Evolutionary conservation across 352 stramenopile species (phyloP).

Genomic region (Globisporangium paddicum): DNA sequence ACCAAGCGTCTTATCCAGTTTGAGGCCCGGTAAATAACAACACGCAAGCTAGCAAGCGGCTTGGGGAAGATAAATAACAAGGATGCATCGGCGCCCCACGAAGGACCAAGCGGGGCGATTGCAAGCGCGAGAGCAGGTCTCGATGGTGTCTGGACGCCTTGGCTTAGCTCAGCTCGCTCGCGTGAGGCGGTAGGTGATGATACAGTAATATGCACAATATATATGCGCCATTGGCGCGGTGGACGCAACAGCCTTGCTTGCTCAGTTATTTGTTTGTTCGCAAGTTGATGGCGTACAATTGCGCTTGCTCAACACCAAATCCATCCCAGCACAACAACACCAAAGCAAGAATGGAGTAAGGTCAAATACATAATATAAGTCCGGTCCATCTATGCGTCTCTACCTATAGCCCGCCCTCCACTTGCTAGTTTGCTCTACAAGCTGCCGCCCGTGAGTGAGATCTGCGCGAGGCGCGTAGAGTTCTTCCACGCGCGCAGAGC

Average conservation of each 20-base stretch:
- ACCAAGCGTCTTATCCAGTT: conserved; percentile 95
- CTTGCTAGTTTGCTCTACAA: conserved; percentile 11
- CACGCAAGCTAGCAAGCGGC: neutral
- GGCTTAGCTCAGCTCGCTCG: neutral
- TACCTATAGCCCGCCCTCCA: neutral
- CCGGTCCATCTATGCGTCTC: neutral
- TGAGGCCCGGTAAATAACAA: conserved; percentile 71
- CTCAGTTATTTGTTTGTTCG: neutral
- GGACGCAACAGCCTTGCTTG: conserved; percentile 1
- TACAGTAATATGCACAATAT: conserved; percentile 13
- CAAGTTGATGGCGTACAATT: neutral
- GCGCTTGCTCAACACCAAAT: neutral
- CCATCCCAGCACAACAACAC: neutral
- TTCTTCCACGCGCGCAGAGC: conserved; percentile 63
- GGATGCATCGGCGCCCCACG: neutral
- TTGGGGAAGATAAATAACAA: neutral
- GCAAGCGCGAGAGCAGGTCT: neutral
- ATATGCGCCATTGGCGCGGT: conserved; percentile 1
- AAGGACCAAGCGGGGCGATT: neutral
- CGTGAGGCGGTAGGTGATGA: neutral
- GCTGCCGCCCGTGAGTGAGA: conserved; percentile 24
- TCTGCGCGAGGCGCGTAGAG: conserved; percentile 45
- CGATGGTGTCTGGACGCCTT: neutral
- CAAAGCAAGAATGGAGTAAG: neutral
- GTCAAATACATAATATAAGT: conserved; percentile 1